Conservation (phyloP, 805 yeast species). For the Millerago galiae region DNA sequence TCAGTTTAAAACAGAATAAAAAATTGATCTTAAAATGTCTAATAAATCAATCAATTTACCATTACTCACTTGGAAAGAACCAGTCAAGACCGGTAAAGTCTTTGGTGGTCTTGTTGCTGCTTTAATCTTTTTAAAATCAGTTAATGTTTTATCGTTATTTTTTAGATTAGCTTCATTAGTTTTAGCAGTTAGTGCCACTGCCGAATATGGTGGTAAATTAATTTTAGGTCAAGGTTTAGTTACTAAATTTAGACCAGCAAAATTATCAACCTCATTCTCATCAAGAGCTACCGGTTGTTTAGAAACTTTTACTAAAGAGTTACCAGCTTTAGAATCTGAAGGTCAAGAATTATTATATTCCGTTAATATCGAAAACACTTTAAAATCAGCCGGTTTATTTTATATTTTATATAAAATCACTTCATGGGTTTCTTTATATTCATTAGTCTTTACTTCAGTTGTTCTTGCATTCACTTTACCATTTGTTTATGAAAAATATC, state of each 20-base stretch:
- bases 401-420: conserved; percentile 67
- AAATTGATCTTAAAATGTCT: conserved; percentile 2
- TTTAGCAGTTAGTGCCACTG: conserved; percentile 58
- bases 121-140: conserved; percentile 52
- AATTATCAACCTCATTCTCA: conserved; percentile 33
- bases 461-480: conserved; percentile 71
- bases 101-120: conserved; percentile 56
- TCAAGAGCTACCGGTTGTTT: conserved; percentile 32
- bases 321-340: conserved; percentile 45
- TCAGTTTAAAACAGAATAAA: not conserved
- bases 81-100: conserved; percentile 69
- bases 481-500: conserved; percentile 62
- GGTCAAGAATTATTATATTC: conserved; percentile 57
- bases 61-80: conserved; percentile 70
- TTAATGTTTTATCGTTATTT: conserved; percentile 55
- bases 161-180: conserved; percentile 55
- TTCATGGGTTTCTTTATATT: conserved; percentile 67
- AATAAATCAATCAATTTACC: conserved; percentile 12
- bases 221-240: conserved; percentile 76
- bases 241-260: conserved; percentile 62
- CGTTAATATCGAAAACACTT: conserved; percentile 64
- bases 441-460: conserved; percentile 51
- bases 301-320: conserved; percentile 37
- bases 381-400: conserved; percentile 62
- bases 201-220: conserved; percentile 70